Base-by-base conservation (phyloP, 2,329 filamentous ascomycete genomes). In the Ophiostoma sp. region DNA sequence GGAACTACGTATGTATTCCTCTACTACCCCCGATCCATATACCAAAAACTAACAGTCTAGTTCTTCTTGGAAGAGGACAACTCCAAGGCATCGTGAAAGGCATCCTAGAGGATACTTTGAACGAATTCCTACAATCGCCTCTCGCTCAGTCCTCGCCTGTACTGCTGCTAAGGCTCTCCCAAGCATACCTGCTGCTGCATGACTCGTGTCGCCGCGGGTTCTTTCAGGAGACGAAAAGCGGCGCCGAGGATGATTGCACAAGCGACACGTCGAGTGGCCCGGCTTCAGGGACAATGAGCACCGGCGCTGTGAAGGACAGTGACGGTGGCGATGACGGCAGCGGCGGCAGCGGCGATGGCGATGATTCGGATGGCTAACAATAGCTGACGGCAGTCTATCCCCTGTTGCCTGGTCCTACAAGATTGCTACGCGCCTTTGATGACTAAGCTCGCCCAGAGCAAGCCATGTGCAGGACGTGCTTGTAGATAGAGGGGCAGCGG, bases 61-160 rank as follows among this genome's bases (percentile, higher is more conserved):
- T 97, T 97, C 90, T 98, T 98, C 91, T 81, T 98, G 80, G 94
- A 98, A 80, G 94, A 97, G 77, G 78, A 78, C 71, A 77, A 79
- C 60, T 86, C 69, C 83, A 85, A 78, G 82, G 81, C 78, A 83
- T 81, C 81, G 85, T 83, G 87, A 92, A 84, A 87, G 84, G 86
- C 85, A 79, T 85, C 79, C 79, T 82, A 76, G 77, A 83, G 76
- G 79, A 81, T 76, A 78, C 82, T 73, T 70, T 68, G 20, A 52
- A 72, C 67, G 39, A 35, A 66, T 33, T 15, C 31, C 13, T 35
- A 54, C 41, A 17, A 17, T 8, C 39, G 70, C 39, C 57, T 44
- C 33, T 57, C 23, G 52, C 41, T 54, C 20, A 41, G 54, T n/a
- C 68, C 8, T 27, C 17, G 66, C 44, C 54, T 13, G 36, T n/a